Base-by-base conservation (phyloP, 306 rosid species). In the Trifolium subterraneum region DNA sequence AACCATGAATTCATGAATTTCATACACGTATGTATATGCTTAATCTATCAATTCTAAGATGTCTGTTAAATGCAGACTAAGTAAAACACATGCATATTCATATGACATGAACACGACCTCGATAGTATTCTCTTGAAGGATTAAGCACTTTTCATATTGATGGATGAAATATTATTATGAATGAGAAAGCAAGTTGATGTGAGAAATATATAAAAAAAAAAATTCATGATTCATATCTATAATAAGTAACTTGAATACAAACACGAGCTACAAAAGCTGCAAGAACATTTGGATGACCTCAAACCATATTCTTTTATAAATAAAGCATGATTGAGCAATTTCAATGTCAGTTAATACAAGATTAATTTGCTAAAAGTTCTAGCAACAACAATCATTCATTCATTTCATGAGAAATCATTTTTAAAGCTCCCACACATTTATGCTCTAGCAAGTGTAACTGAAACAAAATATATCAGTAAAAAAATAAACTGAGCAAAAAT, bases 1-100 rank as follows among this genome's bases (percentile, higher is more conserved):
- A 54, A 83, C 79, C 44, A 72, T n/a, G 44, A 76, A 27, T 76
- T 25, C 51, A 65, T 64, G 33, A 54, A 67, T 58, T 29, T 42
- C 69, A 35, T 31, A 55, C 45, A 36, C 8, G 4, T 9, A 35
- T 22, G 12, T 13, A 38, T 48, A 39, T 48, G 48, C 35, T 10
- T 33, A 78, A 68, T 48, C 51, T 47, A 19, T 22, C 16, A 25
- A 73, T 58, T 35, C 42, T 66, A 39, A 47, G 48, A 73, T 22
- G 19, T 54, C 10, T 52, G 54, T 42, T 19, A 45, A 8, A 45
- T 27, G 60, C 13, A 15, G 39, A 72, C 45, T 1, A 41, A 55
- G 16, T 16, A 3, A 9, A 36, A 63, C 13, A 18, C 75, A 18
- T 41, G 65, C 64, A 77, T 54, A 51, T 38, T 61, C 16, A 27